These are phyloP conservation scores for Carex sylvatica DNA, from an alignment of 202 grass and related monocot genomes.

Conservation along the genomic window DNA sequence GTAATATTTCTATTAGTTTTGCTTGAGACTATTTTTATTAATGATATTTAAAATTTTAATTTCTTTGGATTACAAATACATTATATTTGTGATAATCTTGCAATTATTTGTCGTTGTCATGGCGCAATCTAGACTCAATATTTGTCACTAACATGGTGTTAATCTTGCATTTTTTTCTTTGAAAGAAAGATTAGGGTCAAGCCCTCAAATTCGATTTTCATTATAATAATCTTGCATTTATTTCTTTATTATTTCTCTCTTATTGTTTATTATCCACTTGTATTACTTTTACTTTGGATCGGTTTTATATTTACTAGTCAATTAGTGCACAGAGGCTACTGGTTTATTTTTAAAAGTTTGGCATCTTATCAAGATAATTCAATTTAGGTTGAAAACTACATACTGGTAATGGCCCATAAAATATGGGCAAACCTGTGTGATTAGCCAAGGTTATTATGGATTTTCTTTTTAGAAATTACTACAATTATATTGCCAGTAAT, in stretches of 20 bases:
- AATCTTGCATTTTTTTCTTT: neutral
- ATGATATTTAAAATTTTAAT: neutral
- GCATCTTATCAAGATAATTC: neutral
- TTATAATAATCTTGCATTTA: neutral
- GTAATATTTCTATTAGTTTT: constrained; percentile 25
- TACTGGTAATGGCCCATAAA: neutral
- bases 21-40: neutral
- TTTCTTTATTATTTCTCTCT: neutral
- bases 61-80: neutral
- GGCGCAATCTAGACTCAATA: no score
- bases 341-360: neutral
- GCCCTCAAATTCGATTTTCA: no score
- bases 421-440: neutral
- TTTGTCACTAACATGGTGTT: no score
- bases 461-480: neutral
- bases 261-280: neutral
- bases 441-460: neutral
- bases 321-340: neutral
- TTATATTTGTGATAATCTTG: neutral
- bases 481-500: no score
- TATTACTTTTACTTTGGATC: neutral
- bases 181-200: no score
- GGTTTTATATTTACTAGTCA: neutral
- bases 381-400: neutral
- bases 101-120: neutral